phyloP scores from a whole-genome alignment of 108 stramenopile species.

The Cyclotella atomus region DNA sequence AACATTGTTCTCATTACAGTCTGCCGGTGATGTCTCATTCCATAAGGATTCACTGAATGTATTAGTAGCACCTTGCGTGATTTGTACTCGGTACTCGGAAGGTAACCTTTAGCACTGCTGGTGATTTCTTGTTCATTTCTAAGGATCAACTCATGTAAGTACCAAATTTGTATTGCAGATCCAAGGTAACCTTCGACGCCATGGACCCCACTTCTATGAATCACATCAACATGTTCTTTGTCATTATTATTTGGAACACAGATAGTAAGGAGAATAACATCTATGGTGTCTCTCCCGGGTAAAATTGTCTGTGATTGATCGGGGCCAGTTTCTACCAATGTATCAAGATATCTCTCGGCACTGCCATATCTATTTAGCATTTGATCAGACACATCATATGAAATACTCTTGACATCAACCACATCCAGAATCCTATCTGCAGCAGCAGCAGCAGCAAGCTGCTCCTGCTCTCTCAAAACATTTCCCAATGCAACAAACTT shows the following conservation, averaged over 20 bases:
- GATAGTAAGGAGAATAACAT: conserved; percentile 35
- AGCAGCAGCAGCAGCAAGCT: background rate
- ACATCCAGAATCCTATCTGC: conserved; percentile 25
- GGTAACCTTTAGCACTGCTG: no score
- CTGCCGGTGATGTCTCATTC: conserved; percentile 77
- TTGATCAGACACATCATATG: conserved; percentile 30
- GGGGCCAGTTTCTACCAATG: background rate
- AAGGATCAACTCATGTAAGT: conserved; percentile 47
- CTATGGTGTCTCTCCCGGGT: conserved; percentile 45
- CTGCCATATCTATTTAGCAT: background rate
- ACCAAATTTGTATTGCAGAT: conserved; percentile 73
- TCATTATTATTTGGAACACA: conserved; percentile 2
- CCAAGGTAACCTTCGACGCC: conserved; percentile 89
- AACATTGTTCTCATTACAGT: conserved; percentile 85
- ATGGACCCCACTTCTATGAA: conserved; percentile 77
- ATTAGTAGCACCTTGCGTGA: conserved; percentile 72
- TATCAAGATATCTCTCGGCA: conserved; percentile 10
- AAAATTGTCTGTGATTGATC: conserved; percentile 2
- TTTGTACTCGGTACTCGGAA: background rate
- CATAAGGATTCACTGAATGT: conserved; percentile 85
- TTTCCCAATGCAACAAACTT: conserved; percentile 52
- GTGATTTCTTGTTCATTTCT: conserved; percentile 24
- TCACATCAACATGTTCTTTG: conserved; percentile 25
- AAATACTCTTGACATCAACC: conserved; percentile 35
- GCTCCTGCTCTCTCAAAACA: conserved; percentile 31